These are phyloP conservation scores for Pichia deserticola DNA, from an alignment of 805 yeast species.

Conservation along the genomic window DNA sequence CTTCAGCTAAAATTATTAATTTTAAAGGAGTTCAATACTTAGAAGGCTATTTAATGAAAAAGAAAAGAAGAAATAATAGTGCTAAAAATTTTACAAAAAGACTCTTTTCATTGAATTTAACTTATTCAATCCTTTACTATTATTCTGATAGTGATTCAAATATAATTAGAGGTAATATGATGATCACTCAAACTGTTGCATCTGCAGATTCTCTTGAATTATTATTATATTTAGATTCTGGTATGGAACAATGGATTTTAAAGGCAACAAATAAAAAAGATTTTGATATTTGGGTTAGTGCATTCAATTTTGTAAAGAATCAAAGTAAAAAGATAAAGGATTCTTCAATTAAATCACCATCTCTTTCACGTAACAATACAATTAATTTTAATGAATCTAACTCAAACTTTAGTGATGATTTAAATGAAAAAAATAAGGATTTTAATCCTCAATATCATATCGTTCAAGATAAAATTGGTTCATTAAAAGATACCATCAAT, in stretches of 20 bases:
- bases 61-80: conserved; percentile 66
- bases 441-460: conserved; percentile 3
- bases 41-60: conserved; percentile 71
- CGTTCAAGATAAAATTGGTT: not conserved
- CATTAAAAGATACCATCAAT: not conserved
- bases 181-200: conserved; percentile 71
- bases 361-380: not conserved
- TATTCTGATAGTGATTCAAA: conserved; percentile 63
- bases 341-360: not conserved
- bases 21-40: conserved; percentile 63
- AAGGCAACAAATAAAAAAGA: conserved; percentile 59
- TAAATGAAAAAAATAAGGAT: not conserved
- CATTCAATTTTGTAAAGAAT: conserved; percentile 50
- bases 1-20: conserved; percentile 25
- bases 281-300: conserved; percentile 77
- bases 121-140: conserved; percentile 77
- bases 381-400: not conserved
- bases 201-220: conserved; percentile 63
- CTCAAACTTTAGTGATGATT: not conserved
- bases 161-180: conserved; percentile 86
- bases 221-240: conserved; percentile 82
- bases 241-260: conserved; percentile 89
- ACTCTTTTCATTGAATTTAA: conserved; percentile 75
- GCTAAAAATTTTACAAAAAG: conserved; percentile 82
- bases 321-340: conserved; percentile 17